These are phyloP conservation scores for Arthrinium puccinioides DNA, from an alignment of 2,329 filamentous ascomycete genomes.

Conservation along the genomic window DNA sequence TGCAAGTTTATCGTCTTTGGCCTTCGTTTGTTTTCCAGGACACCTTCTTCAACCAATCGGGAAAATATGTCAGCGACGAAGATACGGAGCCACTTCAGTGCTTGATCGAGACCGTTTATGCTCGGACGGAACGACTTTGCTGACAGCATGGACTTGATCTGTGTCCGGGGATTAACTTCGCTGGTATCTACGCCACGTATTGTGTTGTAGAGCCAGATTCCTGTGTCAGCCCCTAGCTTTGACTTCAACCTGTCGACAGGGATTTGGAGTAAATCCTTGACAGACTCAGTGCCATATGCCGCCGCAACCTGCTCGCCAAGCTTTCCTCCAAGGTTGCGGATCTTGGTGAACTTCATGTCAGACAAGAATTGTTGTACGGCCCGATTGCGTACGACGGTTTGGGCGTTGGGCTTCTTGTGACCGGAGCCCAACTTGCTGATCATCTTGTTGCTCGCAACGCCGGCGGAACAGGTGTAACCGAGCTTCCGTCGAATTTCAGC, in stretches of 20 bases:
- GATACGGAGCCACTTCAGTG: constrained; percentile 77
- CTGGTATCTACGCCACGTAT: constrained; percentile 80
- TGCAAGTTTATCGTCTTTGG: constrained; percentile 83
- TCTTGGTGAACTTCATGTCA: constrained; percentile 88
- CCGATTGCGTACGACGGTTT: constrained; percentile 87
- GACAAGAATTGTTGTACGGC: constrained; percentile 73
- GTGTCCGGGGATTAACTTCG: constrained; percentile 83
- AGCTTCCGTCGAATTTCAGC: constrained; percentile 60
- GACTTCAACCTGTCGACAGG: constrained; percentile 69
- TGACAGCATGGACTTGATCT: constrained; percentile 96
- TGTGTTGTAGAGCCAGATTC: constrained; percentile 75
- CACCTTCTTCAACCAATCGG: constrained; percentile 82
- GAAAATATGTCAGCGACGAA: constrained; percentile 89
- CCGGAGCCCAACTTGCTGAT: constrained; percentile 88
- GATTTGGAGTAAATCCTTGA: constrained; percentile 67
- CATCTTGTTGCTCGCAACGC: constrained; percentile 88
- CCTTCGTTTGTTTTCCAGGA: constrained; percentile 77
- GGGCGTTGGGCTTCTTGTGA: constrained; percentile 87
- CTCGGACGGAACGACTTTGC: constrained; percentile 89
- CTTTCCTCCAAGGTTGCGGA: constrained; percentile 91
- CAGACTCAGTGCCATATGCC: constrained; percentile 72
- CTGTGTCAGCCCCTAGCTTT: constrained; percentile 77
- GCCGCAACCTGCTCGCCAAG: constrained; percentile 78
- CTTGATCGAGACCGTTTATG: constrained; percentile 73
- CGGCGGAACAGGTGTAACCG: constrained; percentile 86